Evolutionary conservation across 148 eudicot genomes (phyloP).

Genomic region (Oxyria digyna): DNA sequence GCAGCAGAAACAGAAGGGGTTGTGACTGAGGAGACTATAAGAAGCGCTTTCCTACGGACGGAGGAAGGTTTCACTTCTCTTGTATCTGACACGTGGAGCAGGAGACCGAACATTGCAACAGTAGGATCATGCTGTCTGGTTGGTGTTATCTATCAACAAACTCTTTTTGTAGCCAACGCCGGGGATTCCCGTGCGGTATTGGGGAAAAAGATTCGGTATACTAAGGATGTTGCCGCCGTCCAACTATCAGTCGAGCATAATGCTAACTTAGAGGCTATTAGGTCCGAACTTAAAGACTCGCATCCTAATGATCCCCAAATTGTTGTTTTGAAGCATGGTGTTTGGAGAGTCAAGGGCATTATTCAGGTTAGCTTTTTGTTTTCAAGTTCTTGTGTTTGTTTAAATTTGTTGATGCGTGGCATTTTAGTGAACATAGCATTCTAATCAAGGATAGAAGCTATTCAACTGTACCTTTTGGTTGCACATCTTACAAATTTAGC

Average conservation of each 20-base stretch:
- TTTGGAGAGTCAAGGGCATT: constrained; percentile 74
- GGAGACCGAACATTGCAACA: constrained; percentile 43
- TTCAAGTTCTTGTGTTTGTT: background rate
- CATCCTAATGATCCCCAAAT: constrained; percentile 61
- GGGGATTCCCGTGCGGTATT: constrained; percentile 75
- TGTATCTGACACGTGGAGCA: constrained; percentile 40
- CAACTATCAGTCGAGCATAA: constrained; percentile 62
- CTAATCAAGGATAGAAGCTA: background rate
- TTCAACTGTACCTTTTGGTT: background rate
- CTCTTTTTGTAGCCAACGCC: constrained; percentile 53
- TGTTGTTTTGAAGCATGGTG: constrained; percentile 58
- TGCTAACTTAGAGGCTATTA: constrained; percentile 43
- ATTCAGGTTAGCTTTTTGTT: constrained; percentile 40
- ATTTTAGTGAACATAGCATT: background rate
- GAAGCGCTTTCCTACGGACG: constrained; percentile 45
- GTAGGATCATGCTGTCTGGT: constrained; percentile 65
- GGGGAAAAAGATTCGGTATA: constrained; percentile 42
- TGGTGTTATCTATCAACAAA: constrained; percentile 44
- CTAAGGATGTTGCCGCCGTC: constrained; percentile 41
- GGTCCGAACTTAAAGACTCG: constrained; percentile 40
- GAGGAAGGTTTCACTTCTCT: constrained; percentile 48
- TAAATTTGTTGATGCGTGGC: background rate
- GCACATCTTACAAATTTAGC: background rate
- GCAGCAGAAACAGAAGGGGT: constrained; percentile 32
- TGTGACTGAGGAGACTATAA: constrained; percentile 50